These are phyloP conservation scores for Austroboletus rostrupii DNA, from an alignment of 1,284 basidiomycete species.

Conservation along the genomic window DNA sequence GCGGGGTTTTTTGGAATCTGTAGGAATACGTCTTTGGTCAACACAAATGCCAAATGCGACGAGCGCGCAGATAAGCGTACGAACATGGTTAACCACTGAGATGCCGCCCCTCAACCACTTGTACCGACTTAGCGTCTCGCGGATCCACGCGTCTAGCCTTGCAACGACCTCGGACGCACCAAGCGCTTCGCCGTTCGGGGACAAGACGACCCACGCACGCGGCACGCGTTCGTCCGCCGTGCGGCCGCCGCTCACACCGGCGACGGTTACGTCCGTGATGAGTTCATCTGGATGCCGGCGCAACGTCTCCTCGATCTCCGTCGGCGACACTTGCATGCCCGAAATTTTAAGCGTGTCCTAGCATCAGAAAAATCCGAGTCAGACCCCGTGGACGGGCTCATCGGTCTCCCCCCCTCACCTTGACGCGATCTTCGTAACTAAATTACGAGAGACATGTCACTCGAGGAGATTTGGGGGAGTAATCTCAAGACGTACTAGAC, in stretches of 20 bases:
- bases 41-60: neutral
- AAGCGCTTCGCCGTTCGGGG: constrained; percentile 42
- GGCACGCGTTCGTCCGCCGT: constrained; percentile 66
- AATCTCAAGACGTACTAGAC: constrained; percentile 52
- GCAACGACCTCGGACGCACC: constrained; percentile 42
- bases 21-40: neutral
- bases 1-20: constrained; percentile 70
- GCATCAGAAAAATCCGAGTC: neutral
- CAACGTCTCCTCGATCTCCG: constrained; percentile 65
- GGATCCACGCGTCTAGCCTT: constrained; percentile 56
- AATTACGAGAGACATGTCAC: neutral
- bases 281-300: constrained; percentile 55
- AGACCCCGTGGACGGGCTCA: no score
- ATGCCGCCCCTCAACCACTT: constrained; percentile 72
- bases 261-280: constrained; percentile 59
- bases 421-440: constrained; percentile 30
- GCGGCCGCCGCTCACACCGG: constrained; percentile 65
- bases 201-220: constrained; percentile 71
- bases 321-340: constrained; percentile 70
- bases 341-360: constrained; percentile 73
- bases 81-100: constrained; percentile 56
- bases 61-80: constrained; percentile 12
- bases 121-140: constrained; percentile 59
- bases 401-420: constrained; percentile 13
- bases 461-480: neutral